phyloP scores from a whole-genome alignment of 495 filamentous ascomycete genomes.

The Neurospora tetrasperma region DNA sequence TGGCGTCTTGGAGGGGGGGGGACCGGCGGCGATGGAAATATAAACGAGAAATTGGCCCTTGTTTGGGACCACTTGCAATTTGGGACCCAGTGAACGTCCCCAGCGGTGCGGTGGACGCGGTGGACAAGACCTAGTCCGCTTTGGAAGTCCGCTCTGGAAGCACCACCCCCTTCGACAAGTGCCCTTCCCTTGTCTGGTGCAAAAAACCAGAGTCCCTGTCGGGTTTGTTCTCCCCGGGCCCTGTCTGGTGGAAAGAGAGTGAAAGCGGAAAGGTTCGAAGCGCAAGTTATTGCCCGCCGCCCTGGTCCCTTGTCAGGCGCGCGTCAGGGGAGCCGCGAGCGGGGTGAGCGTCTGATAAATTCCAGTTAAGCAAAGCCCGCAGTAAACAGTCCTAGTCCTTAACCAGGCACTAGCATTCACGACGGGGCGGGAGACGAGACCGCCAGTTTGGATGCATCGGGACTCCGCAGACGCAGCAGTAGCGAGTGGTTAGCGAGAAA shows the following conservation, averaged over 20 bases:
- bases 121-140: not conserved
- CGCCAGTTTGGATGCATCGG: constrained; percentile 18
- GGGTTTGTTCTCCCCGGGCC: not conserved
- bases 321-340: not conserved
- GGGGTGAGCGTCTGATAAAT: not conserved
- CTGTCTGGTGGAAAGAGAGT: not conserved
- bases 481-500: not conserved
- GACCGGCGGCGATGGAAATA: not conserved
- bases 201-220: not conserved
- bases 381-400: not conserved
- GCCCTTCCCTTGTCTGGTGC: not conserved
- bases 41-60: constrained; percentile 1
- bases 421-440: constrained; percentile 17
- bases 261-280: not conserved
- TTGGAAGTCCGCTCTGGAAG: constrained; percentile 1
- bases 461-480: constrained; percentile 1
- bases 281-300: not conserved
- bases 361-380: not conserved
- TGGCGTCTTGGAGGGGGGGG: not conserved
- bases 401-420: constrained; percentile 14
- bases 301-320: not conserved
- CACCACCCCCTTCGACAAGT: not conserved
- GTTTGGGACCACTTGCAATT: not conserved
- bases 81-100: not conserved
- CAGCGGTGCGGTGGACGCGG: not conserved